These are phyloP conservation scores for Cladophialophora immunda DNA, from an alignment of 2,329 filamentous ascomycete species.

Conservation along the genomic window DNA sequence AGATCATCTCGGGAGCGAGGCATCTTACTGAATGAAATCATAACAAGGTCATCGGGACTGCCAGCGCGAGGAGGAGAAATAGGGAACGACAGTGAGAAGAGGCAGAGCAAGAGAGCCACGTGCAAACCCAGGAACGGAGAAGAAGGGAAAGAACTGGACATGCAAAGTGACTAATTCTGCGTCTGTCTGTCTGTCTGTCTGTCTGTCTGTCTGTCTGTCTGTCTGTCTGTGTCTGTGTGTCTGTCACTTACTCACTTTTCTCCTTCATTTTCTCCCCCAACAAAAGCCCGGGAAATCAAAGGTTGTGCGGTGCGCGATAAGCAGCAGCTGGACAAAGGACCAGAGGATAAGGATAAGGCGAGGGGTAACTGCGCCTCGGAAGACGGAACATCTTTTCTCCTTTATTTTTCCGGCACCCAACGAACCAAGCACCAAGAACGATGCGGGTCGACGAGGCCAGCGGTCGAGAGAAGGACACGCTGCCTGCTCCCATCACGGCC, in stretches of 20 bases:
- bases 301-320: neutral
- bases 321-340: neutral
- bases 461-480: neutral
- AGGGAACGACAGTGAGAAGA: neutral
- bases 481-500: neutral
- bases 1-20: neutral
- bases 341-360: conserved; percentile 2
- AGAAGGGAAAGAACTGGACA: no score
- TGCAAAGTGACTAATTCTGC: conserved; percentile 6
- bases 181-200: neutral
- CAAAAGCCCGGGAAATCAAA: neutral
- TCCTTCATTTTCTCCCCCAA: neutral
- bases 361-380: neutral
- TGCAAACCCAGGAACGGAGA: neutral
- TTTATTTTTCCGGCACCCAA: neutral
- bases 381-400: conserved; percentile 11
- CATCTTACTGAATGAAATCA: neutral
- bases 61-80: neutral
- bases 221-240: neutral
- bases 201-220: no score
- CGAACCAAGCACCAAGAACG: no score
- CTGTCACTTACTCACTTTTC: neutral
- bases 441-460: no score
- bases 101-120: conserved; percentile 4
- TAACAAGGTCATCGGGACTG: neutral